Conservation (phyloP, 352 stramenopile genomes). For the Globisporangium iwayamae region DNA sequence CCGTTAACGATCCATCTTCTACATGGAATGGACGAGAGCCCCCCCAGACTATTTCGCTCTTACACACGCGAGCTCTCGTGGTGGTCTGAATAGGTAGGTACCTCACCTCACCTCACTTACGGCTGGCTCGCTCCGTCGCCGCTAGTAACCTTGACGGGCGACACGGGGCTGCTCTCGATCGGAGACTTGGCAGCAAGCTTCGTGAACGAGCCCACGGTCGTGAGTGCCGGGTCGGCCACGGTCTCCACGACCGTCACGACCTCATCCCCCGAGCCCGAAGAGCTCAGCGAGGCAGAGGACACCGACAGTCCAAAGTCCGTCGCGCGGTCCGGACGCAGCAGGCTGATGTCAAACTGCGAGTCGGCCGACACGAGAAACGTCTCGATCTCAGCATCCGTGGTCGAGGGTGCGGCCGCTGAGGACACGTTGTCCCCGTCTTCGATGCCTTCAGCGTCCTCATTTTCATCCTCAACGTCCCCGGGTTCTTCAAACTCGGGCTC, state of each 20-base stretch:
- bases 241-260: conserved; percentile 30
- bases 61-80: background rate
- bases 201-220: conserved; percentile 1
- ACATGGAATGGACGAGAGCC: background rate
- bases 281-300: conserved; percentile 58
- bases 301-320: conserved; percentile 61
- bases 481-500: conserved; percentile 13
- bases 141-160: background rate
- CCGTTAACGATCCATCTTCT: background rate
- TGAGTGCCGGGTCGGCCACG: conserved; percentile 22
- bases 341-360: conserved; percentile 72
- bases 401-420: conserved; percentile 18
- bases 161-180: background rate
- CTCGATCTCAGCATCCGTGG: conserved; percentile 31
- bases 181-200: background rate
- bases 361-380: conserved; percentile 45
- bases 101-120: background rate
- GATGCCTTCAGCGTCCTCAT: conserved; percentile 26
- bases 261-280: conserved; percentile 18
- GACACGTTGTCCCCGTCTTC: conserved; percentile 23
- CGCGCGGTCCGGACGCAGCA: conserved; percentile 61
- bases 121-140: background rate
- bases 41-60: background rate
- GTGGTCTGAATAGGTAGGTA: background rate
- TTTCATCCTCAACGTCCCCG: conserved; percentile 24